Evolutionary conservation across 805 yeast species (phyloP).

Genomic region (Lipomyces sp.): DNA sequence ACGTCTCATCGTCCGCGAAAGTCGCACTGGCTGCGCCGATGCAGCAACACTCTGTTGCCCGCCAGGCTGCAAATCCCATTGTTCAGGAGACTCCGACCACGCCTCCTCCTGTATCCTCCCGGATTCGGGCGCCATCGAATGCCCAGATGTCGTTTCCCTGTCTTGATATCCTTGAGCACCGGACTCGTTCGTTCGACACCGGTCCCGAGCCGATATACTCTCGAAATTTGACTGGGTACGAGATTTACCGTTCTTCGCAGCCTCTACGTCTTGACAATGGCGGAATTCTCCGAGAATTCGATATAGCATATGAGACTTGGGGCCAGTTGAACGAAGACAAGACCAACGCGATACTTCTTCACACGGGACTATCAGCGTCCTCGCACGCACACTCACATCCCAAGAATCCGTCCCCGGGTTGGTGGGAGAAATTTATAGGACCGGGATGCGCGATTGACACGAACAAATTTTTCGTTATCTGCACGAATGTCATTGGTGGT

Average conservation of each 20-base stretch:
- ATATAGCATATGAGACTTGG: slow-evolving; percentile 94
- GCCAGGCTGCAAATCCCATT: slow-evolving; percentile 3
- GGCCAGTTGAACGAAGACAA: slow-evolving; percentile 66
- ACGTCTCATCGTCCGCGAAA: slow-evolving; percentile 19
- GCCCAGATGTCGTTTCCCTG: slow-evolving; percentile 84
- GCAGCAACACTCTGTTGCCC: slow-evolving; percentile 9
- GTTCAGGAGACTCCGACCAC: slow-evolving; percentile 2
- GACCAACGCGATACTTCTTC: slow-evolving; percentile 77
- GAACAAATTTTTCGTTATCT: slow-evolving; percentile 75
- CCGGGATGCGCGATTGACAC: slow-evolving; percentile 81
- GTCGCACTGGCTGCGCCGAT: slow-evolving; percentile 19
- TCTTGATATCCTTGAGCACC: slow-evolving; percentile 70
- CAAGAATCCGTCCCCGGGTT: slow-evolving; percentile 72
- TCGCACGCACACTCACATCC: slow-evolving; percentile 88
- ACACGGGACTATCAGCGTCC: slow-evolving; percentile 91
- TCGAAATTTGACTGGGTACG: slow-evolving; percentile 67
- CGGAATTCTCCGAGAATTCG: slow-evolving; percentile 70
- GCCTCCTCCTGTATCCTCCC: slow-evolving; percentile 10
- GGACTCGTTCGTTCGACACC: slow-evolving; percentile 53
- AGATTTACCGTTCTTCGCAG: slow-evolving; percentile 56
- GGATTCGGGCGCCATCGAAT: slow-evolving; percentile 50
- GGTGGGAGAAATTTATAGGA: slow-evolving; percentile 97
- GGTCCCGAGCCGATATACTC: slow-evolving; percentile 83
- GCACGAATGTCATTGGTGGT: slow-evolving; percentile 92
- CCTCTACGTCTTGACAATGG: slow-evolving; percentile 83